These are phyloP conservation scores for Pisolithus albus DNA, from an alignment of 768 basidiomycete species.

Conservation along the genomic window DNA sequence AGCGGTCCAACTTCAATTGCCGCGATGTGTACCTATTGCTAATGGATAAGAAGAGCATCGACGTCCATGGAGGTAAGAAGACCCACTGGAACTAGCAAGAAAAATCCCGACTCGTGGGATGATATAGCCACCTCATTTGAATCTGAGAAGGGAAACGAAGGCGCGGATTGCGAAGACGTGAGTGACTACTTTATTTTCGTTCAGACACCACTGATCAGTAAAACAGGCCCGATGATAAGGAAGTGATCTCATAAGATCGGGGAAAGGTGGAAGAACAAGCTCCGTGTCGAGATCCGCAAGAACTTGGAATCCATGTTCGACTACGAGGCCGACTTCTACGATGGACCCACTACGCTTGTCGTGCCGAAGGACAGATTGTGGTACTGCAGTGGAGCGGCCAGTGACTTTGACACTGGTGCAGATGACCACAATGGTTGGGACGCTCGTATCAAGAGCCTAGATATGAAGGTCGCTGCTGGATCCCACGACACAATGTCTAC, in stretches of 20 bases:
- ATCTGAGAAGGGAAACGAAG: no score
- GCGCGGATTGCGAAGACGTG: no score
- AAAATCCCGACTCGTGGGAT: no score
- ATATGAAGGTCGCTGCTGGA: slow-evolving; percentile 22
- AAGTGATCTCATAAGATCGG: slow-evolving; percentile 13
- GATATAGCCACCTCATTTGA: no score
- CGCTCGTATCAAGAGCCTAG: slow-evolving; percentile 18
- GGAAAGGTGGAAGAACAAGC: slow-evolving; percentile 25
- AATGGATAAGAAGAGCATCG: no score
- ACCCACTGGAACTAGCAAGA: no score
- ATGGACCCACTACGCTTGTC: slow-evolving; percentile 18
- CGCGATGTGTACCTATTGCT: no score
- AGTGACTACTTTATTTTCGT: background rate
- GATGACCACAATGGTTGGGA: slow-evolving; percentile 29
- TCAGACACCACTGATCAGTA: no score
- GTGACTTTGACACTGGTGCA: slow-evolving; percentile 24
- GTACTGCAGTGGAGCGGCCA: slow-evolving; percentile 24
- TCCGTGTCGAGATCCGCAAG: slow-evolving; percentile 26
- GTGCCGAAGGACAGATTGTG: slow-evolving; percentile 28
- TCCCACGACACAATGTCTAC: slow-evolving; percentile 28
- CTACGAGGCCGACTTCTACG: slow-evolving; percentile 22
- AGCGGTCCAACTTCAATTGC: no score
- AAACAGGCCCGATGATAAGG: no score
- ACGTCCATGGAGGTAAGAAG: no score
- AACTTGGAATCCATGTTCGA: slow-evolving; percentile 29